Conservation (phyloP, 2,329 filamentous ascomycete genomes). For the Fusarium sp. region DNA sequence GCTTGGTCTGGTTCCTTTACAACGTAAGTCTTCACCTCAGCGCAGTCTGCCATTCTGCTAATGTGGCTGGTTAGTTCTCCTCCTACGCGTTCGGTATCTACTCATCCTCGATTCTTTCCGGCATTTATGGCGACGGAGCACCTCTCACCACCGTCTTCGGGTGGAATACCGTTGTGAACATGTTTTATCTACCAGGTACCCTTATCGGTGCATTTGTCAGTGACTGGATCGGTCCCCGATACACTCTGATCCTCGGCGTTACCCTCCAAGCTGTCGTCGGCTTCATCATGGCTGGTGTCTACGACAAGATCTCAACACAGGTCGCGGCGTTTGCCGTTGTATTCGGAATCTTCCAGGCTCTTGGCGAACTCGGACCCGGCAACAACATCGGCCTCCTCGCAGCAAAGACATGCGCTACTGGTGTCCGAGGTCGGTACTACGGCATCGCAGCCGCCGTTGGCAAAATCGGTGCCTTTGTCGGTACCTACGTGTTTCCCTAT, state of each 20-base stretch:
- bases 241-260: constrained; percentile 79
- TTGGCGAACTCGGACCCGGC: constrained; percentile 77
- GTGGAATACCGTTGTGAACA: constrained; percentile 89
- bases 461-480: constrained; percentile 87
- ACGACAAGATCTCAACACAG: constrained; percentile 73
- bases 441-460: constrained; percentile 79
- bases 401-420: constrained; percentile 88
- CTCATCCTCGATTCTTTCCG: constrained; percentile 78
- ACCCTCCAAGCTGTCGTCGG: constrained; percentile 80
- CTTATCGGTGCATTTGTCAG: constrained; percentile 81
- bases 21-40: constrained; percentile 62
- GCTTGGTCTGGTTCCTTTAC: constrained; percentile 87
- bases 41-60: background rate
- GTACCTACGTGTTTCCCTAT: constrained; percentile 84
- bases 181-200: constrained; percentile 90
- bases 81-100: constrained; percentile 90
- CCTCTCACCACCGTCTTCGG: constrained; percentile 84
- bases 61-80: constrained; percentile 68
- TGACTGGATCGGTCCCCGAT: constrained; percentile 83
- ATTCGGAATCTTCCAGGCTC: constrained; percentile 56
- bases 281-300: constrained; percentile 89
- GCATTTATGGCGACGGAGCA: constrained; percentile 69
- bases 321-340: constrained; percentile 56
- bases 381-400: constrained; percentile 93
- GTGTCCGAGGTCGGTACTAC: constrained; percentile 82